Evolutionary conservation across 1,139 yeast species (phyloP).

Genomic region (Debaryomycetaceae sp.): DNA sequence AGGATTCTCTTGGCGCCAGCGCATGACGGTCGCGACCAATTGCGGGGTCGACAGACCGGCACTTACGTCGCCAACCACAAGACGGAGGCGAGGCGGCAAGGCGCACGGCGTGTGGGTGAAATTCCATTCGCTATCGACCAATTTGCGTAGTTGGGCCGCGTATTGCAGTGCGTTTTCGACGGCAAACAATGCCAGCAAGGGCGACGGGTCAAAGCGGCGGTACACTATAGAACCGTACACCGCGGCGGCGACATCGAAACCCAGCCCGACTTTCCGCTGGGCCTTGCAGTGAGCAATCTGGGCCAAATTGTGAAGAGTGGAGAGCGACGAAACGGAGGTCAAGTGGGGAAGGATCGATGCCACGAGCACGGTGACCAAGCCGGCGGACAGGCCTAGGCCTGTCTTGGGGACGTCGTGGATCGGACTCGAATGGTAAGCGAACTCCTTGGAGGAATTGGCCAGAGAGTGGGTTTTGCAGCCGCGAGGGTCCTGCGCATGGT

Average conservation of each 20-base stretch:
- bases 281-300: constrained; percentile 91
- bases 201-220: constrained; percentile 52
- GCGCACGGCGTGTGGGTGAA: constrained; percentile 41
- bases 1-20: constrained; percentile 53
- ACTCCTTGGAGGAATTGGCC: constrained; percentile 25
- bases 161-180: constrained; percentile 3
- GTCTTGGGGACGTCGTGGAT: constrained; percentile 81
- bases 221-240: constrained; percentile 83
- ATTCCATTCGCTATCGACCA: constrained; percentile 51
- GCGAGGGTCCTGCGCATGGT: constrained; percentile 64
- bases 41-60: constrained; percentile 95
- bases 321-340: constrained; percentile 2
- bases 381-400: constrained; percentile 94
- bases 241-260: constrained; percentile 95
- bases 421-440: constrained; percentile 47
- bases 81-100: constrained; percentile 55
- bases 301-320: constrained; percentile 62
- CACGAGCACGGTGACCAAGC: constrained; percentile 72
- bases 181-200: constrained; percentile 35
- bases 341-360: constrained; percentile 53
- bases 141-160: constrained; percentile 13
- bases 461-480: constrained; percentile 12
- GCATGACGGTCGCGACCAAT: constrained; percentile 62
- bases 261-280: constrained; percentile 91
- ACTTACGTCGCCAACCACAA: constrained; percentile 86